Base-by-base conservation (phyloP, 1,139 yeast species). In the Pichiaceae sp. region DNA sequence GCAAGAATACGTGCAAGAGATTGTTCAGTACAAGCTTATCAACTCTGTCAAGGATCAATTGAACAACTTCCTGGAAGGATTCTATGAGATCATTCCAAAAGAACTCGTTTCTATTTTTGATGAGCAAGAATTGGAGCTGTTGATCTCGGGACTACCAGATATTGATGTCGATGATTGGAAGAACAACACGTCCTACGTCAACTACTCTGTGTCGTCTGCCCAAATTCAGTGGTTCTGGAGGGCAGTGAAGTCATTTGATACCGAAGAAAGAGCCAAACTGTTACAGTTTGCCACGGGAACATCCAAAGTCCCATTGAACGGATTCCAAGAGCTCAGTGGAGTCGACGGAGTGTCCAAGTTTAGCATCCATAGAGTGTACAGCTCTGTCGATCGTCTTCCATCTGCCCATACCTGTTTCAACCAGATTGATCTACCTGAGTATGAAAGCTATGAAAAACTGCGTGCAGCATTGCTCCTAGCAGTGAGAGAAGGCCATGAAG, bases 151-250 rank as follows among this genome's bases (percentile, higher is more conserved):
- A 12, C 68, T 93, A 53, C 98, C 99, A 1, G 96, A 91, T 52
- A 89, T 93, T 49, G 96, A 85, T 60, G 89, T 91, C 19, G 83
- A 78, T 47, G 99, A 93, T 54, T 93, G 99, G 99, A 83, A 84
- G 50, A 79, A 75, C 52, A 83, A 91, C 56, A 75, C 96, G 1
- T 69, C 68, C 2, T 91, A 93, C 60, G 81, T 74, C 42, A 91
- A 89, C 56, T 93, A 91, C 57, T 75, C 89, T 0, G 72, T 93
- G 2, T 73, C 86, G 1, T 84, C 95, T 3, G 78, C 84, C 29
- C 97, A 89, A 55, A 80, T 93, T 42, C 89, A 83, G 54, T 91
- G 97, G 87, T 93, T 91, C 63, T 93, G 99, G 99, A 71, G 97
- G 55, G 96, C 97, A 1, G 96, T 93, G 14, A 77, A 87, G 51